Evolutionary conservation across 2,329 filamentous ascomycete genomes (phyloP).

Genomic region (Alternaria tenuissima): DNA sequence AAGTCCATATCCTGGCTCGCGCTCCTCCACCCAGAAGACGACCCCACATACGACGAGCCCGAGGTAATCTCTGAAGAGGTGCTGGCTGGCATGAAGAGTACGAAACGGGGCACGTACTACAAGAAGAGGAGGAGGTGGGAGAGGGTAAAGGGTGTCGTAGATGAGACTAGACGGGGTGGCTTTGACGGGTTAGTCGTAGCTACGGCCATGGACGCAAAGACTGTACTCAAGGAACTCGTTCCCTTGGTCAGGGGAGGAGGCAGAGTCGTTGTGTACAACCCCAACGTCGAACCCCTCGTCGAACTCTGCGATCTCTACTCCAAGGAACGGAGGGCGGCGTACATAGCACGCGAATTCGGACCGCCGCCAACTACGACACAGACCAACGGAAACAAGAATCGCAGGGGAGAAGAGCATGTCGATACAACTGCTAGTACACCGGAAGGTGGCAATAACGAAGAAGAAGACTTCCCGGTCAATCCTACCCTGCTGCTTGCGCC

Average conservation of each 20-base stretch:
- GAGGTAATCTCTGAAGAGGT: conserved; percentile 65
- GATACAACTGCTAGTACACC: too few relatives aligned
- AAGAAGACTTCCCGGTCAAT: conserved; percentile 82
- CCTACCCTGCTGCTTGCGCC: conserved; percentile 83
- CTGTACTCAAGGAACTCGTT: conserved; percentile 76
- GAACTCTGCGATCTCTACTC: conserved; percentile 84
- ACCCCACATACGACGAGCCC: conserved; percentile 77
- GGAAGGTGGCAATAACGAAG: conserved; percentile 30
- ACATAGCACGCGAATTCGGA: conserved; percentile 43
- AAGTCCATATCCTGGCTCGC: conserved; percentile 92
- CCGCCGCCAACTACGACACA: conserved; percentile 8
- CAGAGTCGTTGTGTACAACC: conserved; percentile 84
- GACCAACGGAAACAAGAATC: conserved; percentile 6
- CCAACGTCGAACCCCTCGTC: conserved; percentile 79
- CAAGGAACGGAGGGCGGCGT: conserved; percentile 79
- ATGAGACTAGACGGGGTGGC: conserved; percentile 75
- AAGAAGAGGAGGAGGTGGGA: conserved; percentile 88
- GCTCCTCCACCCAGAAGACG: conserved; percentile 77
- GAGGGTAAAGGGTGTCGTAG: conserved; percentile 74
- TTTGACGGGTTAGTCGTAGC: conserved; percentile 88
- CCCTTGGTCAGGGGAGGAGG: conserved; percentile 85
- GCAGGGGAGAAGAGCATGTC: not conserved
- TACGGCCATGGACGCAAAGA: conserved; percentile 80
- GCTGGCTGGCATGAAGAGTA: conserved; percentile 77
- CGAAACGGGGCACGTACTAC: conserved; percentile 83